These are phyloP conservation scores for Mycena crocata DNA, from an alignment of 768 basidiomycete genomes.

Conservation along the genomic window DNA sequence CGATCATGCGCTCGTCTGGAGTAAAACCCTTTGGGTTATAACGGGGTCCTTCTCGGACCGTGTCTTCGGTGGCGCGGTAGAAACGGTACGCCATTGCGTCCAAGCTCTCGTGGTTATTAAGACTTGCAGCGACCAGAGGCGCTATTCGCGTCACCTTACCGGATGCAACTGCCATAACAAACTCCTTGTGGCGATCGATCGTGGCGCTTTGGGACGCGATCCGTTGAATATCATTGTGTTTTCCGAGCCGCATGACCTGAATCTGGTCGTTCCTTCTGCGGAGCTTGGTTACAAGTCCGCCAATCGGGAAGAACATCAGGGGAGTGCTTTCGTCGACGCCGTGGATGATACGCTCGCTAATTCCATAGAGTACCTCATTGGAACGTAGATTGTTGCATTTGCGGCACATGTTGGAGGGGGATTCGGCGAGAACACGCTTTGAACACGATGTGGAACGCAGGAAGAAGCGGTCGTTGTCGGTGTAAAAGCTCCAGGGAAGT, in stretches of 20 bases:
- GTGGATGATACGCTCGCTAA: constrained; percentile 14
- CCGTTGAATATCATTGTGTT: constrained; percentile 18
- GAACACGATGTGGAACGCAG: background rate
- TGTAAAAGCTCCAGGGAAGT: constrained; percentile 32
- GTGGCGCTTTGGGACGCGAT: background rate
- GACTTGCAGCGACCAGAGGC: constrained; percentile 16
- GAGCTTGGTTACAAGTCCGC: constrained; percentile 14
- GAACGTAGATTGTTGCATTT: constrained; percentile 1
- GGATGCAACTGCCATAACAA: constrained; percentile 28
- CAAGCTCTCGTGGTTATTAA: constrained; percentile 23
- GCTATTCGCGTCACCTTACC: constrained; percentile 31
- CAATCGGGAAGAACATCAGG: constrained; percentile 20
- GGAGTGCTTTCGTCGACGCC: constrained; percentile 24
- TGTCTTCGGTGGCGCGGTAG: constrained; percentile 14
- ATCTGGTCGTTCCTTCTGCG: constrained; percentile 12
- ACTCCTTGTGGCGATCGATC: constrained; percentile 32
- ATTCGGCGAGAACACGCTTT: background rate
- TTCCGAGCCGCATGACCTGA: constrained; percentile 3
- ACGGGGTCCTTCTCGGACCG: constrained; percentile 12
- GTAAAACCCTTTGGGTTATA: constrained; percentile 36
- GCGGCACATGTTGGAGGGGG: background rate
- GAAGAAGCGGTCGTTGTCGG: background rate
- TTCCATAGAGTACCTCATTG: constrained; percentile 19
- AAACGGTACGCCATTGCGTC: constrained; percentile 14
- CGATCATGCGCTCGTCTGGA: constrained; percentile 28